phyloP scores from a whole-genome alignment of 345 rosid species.

The Euphorbia tirucalli region DNA sequence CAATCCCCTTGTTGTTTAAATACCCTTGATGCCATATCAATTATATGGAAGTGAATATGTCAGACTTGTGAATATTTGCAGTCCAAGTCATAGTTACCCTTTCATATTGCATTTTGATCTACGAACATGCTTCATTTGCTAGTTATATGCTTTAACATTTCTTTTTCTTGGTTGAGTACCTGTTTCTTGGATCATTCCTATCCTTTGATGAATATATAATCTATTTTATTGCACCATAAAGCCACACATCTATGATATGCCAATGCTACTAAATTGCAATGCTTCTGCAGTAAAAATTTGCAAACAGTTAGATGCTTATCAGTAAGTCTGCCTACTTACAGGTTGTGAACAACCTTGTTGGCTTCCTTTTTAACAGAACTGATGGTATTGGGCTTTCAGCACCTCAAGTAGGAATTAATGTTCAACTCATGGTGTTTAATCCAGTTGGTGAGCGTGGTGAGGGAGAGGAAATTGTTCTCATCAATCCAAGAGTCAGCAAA shows the following conservation, averaged over 20 bases:
- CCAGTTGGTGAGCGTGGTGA: constrained; percentile 66
- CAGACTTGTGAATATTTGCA: neutral
- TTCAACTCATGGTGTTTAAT: constrained; percentile 93
- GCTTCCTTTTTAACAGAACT: constrained; percentile 61
- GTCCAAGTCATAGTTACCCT: neutral
- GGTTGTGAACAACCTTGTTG: constrained; percentile 32
- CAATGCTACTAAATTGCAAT: neutral
- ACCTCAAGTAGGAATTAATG: constrained; percentile 90
- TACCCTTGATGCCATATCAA: neutral
- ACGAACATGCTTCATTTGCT: neutral
- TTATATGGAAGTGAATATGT: neutral
- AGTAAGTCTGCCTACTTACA: constrained; percentile 12
- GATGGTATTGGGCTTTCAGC: constrained; percentile 97
- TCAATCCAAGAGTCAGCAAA: constrained; percentile 74
- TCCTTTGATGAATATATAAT: neutral
- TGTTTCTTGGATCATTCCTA: neutral
- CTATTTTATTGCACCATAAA: neutral
- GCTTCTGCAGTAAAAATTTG: neutral
- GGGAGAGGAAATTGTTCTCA: constrained; percentile 87
- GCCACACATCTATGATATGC: neutral
- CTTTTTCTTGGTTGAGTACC: neutral
- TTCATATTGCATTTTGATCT: neutral
- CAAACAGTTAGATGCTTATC: constrained; percentile 20
- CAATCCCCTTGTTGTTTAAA: neutral
- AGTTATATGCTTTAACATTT: neutral